Conservation (phyloP, 352 stramenopile genomes). For the Phytophthora macrochlamydospora region DNA sequence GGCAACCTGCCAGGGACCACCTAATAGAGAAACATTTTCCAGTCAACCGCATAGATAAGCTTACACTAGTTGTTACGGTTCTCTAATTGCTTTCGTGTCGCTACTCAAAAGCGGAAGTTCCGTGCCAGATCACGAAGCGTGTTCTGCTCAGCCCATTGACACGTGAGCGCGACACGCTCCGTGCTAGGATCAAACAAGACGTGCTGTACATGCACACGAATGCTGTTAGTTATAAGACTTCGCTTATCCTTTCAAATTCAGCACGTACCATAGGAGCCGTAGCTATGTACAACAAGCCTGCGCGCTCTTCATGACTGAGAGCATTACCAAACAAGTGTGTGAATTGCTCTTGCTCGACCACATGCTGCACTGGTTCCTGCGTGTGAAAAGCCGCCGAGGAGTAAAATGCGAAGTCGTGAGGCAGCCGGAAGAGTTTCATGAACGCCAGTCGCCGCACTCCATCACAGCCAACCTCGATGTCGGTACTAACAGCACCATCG, state of each 20-base stretch:
- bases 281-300: conserved; percentile 67
- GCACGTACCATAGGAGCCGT: conserved; percentile 63
- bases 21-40: conserved; percentile 11
- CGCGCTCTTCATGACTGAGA: conserved; percentile 73
- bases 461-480: conserved; percentile 54
- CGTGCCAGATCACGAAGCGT: conserved; percentile 64
- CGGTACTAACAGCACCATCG: conserved; percentile 10
- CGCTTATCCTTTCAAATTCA: not conserved
- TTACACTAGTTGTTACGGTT: not conserved
- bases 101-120: conserved; percentile 66
- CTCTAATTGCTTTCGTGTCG: too few relatives aligned
- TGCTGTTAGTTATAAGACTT: too few relatives aligned
- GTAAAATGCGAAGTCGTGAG: conserved; percentile 62
- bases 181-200: conserved; percentile 65
- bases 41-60: conserved; percentile 22
- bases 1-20: conserved; percentile 20
- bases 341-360: conserved; percentile 56
- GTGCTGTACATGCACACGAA: conserved; percentile 37
- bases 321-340: conserved; percentile 69
- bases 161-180: conserved; percentile 60
- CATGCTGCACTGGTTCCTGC: conserved; percentile 42
- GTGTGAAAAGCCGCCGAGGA: conserved; percentile 56
- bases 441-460: conserved; percentile 69
- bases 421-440: conserved; percentile 60
- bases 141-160: conserved; percentile 65